A percentile compares a stretch with the other conserved stretches of the same genome.
phyloP scores from a whole-genome alignment of 169 alveolate genomes.

The Plasmodium cynomolgi region DNA sequence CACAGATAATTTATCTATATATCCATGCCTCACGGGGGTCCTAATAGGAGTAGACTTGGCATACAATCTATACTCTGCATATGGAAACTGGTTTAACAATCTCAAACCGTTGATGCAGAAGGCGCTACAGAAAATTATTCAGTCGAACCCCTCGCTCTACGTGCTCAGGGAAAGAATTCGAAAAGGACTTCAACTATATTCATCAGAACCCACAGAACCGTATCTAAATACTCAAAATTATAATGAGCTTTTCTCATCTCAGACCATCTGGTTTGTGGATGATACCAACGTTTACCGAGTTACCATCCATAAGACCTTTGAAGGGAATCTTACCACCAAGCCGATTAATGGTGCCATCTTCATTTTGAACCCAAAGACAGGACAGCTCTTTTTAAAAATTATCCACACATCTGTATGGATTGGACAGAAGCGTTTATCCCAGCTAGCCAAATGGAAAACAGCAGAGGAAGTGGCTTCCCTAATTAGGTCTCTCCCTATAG shows the following conservation, averaged over 20 bases:
- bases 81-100: slow-evolving; percentile 99
- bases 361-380: slow-evolving; percentile 99
- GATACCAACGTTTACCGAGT: slow-evolving; percentile 99
- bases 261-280: slow-evolving; percentile 99
- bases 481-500: slow-evolving; percentile 99
- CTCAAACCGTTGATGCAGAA: slow-evolving; percentile 95
- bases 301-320: slow-evolving; percentile 99
- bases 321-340: slow-evolving; percentile 99
- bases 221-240: slow-evolving; percentile 98
- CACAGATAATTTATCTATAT: slow-evolving; percentile 98
- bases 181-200: slow-evolving; percentile 99
- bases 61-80: slow-evolving; percentile 98
- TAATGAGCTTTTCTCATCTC: slow-evolving; percentile 98
- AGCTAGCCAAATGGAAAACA: slow-evolving; percentile 99
- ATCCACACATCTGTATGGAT: slow-evolving; percentile 99
- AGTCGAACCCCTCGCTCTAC: slow-evolving; percentile 99
- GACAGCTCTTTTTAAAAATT: slow-evolving; percentile 98
- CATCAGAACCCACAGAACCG: slow-evolving; percentile 99
- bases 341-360: slow-evolving; percentile 99
- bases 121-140: slow-evolving; percentile 99
- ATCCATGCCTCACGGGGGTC: slow-evolving; percentile 99
- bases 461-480: slow-evolving; percentile 99
- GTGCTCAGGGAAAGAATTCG: slow-evolving; percentile 99
- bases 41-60: slow-evolving; percentile 99
- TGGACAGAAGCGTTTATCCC: slow-evolving; percentile 99